A percentile compares a stretch with the other conserved stretches of the same genome.
Conservation (phyloP, 208 protist genomes). For the Crithidia bombi region DNA sequence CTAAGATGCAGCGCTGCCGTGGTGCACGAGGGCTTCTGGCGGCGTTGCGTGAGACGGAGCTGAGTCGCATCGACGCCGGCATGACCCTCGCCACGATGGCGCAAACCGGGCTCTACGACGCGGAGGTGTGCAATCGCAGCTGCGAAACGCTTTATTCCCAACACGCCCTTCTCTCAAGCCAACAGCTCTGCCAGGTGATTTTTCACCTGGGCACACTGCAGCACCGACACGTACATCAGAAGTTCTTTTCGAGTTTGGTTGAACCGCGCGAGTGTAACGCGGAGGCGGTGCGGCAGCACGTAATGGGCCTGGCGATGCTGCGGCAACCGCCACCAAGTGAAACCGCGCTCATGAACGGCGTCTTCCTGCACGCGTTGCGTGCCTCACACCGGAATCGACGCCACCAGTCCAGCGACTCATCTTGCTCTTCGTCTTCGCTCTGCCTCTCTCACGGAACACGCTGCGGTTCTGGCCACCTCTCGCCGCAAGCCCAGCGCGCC, state of each 20-base stretch:
- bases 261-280: slow-evolving; percentile 73
- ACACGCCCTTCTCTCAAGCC: slow-evolving; percentile 70
- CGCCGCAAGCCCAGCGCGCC: slow-evolving; percentile 9
- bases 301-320: slow-evolving; percentile 86
- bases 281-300: slow-evolving; percentile 59
- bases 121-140: slow-evolving; percentile 79
- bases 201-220: slow-evolving; percentile 85
- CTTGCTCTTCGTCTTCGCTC: neutral
- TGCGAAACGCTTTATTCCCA: slow-evolving; percentile 74
- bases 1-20: slow-evolving; percentile 81
- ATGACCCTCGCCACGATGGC: slow-evolving; percentile 77
- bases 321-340: slow-evolving; percentile 67
- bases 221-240: slow-evolving; percentile 84
- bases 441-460: neutral
- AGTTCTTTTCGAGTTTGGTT: slow-evolving; percentile 76
- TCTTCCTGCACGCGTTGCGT: slow-evolving; percentile 87
- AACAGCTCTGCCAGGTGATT: slow-evolving; percentile 82
- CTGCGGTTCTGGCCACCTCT: neutral
- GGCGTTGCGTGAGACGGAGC: slow-evolving; percentile 46
- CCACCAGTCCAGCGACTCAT: neutral
- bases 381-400: slow-evolving; percentile 10
- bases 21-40: slow-evolving; percentile 72
- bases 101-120: slow-evolving; percentile 81
- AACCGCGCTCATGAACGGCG: slow-evolving; percentile 60
- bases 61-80: slow-evolving; percentile 80